phyloP scores from a whole-genome alignment of 2,329 filamentous ascomycete genomes.

The Hymenoscyphus scutula region DNA sequence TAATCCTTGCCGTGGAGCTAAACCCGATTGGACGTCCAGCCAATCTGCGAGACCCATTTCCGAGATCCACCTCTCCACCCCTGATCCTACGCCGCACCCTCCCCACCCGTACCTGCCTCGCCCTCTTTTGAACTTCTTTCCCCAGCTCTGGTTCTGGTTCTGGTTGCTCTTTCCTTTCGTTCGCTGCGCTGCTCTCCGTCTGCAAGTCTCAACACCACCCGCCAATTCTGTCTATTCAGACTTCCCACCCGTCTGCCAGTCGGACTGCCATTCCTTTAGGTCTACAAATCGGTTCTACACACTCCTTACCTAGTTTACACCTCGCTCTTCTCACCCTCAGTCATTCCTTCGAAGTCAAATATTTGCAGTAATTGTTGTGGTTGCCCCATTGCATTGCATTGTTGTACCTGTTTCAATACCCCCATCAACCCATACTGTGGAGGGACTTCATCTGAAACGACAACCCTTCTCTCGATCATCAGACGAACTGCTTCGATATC shows the following conservation, averaged over 20 bases:
- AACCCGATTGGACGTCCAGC: not conserved
- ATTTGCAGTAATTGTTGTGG: slow-evolving; percentile 7
- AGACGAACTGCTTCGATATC: not conserved
- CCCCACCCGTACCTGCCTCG: not conserved
- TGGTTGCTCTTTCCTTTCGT: not conserved
- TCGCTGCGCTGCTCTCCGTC: not conserved
- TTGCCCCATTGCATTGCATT: slow-evolving; percentile 10
- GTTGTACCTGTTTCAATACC: slow-evolving; percentile 29
- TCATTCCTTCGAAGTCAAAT: slow-evolving; percentile 35
- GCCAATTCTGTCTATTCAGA: not conserved
- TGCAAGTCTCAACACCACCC: slow-evolving; percentile 3
- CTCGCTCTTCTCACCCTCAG: slow-evolving; percentile 32
- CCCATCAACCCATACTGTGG: slow-evolving; percentile 18
- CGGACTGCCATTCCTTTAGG: slow-evolving; percentile 57
- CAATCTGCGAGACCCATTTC: slow-evolving; percentile 1
- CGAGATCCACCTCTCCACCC: not conserved
- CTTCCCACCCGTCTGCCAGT: slow-evolving; percentile 32
- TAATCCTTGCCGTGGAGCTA: not conserved
- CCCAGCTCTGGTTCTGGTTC: too few relatives aligned
- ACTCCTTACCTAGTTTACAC: slow-evolving; percentile 36
- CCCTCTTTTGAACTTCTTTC: not conserved
- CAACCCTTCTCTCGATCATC: slow-evolving; percentile 5
- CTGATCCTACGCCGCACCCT: not conserved
- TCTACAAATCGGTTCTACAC: slow-evolving; percentile 34
- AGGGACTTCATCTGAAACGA: slow-evolving; percentile 22